phyloP scores from a whole-genome alignment of 192 early-diverging fungal genomes.

The Backusella circina region DNA sequence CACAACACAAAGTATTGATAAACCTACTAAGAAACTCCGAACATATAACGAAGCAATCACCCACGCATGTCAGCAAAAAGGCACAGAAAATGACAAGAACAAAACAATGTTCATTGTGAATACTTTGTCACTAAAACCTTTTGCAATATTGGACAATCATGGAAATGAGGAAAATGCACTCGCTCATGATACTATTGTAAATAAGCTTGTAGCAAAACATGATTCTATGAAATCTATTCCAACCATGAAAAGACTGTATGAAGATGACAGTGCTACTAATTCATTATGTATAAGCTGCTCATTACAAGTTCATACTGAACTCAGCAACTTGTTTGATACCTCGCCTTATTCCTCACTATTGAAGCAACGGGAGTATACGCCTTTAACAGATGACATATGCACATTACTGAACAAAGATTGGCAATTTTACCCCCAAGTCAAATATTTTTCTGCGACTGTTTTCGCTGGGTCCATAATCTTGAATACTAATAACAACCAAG shows the following conservation, averaged over 20 bases:
- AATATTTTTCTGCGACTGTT: conserved; percentile 18
- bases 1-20: background rate
- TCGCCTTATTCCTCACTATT: conserved; percentile 10
- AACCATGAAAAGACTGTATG: background rate
- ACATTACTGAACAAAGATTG: conserved; percentile 27
- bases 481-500: conserved; percentile 15
- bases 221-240: background rate
- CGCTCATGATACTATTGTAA: background rate
- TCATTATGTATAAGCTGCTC: conserved; percentile 14
- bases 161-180: conserved; percentile 1
- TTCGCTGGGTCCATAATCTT: conserved; percentile 23
- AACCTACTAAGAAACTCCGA: background rate
- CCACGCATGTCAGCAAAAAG: background rate
- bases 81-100: background rate
- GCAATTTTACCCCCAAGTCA: conserved; percentile 19
- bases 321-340: conserved; percentile 8
- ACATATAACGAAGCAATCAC: background rate
- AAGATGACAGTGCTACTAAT: background rate
- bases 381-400: background rate
- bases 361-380: background rate
- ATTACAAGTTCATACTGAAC: background rate
- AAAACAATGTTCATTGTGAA: background rate
- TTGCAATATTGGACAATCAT: background rate
- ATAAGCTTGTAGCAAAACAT: background rate
- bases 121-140: background rate